Base-by-base conservation (phyloP, 2,329 filamentous ascomycete species). In the Penicillium vulpinum region DNA sequence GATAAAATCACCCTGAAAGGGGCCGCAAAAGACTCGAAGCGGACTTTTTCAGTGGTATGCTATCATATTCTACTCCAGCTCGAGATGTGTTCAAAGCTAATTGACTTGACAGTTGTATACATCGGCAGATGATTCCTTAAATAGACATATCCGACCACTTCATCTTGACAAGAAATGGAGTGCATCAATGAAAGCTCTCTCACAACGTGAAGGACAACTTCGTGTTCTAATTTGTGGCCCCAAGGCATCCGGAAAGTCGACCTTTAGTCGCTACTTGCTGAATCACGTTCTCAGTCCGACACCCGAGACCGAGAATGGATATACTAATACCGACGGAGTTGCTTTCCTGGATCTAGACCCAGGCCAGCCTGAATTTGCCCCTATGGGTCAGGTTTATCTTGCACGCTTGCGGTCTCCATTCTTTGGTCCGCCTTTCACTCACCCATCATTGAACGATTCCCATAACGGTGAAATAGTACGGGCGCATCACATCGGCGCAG, bases 321-420 rank as follows among this genome's bases (percentile, higher is more conserved):
- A 70, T 44, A 59, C 51, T 46, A 70, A 70, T 50, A 66, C 71
- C 26, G 71, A 76, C 53, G 76, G 77, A 5, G 78, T 82, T 24
- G 80, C 79, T 51, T 83, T 83, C 58, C 73, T 88, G 16, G 85
- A 87, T 60, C 74, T 87, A 3, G 84, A 88, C 60, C 79, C 83
- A 7, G 80, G 78, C 8, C 82, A 84, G 62, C 83, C 84, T 11
- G 84, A 87, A 64, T 85, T 85, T 62, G 79, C 79, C 1, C 77
- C 83, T 7, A 82, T 83, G 57, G 85, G 85, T 2, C 81, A 84
- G 52, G 72, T 87, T 13, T 86, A 84, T 40, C 76, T 88, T 11
- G 74, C 81, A 4, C 77, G 83, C 49, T 69, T 87, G 15, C 72
- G 71, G 22, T 70, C 77, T 15, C 78, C 81, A 5, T 77, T 82